Base-by-base conservation (phyloP, 371 early-diverging fungal genomes). In the Massospora cicadina region DNA sequence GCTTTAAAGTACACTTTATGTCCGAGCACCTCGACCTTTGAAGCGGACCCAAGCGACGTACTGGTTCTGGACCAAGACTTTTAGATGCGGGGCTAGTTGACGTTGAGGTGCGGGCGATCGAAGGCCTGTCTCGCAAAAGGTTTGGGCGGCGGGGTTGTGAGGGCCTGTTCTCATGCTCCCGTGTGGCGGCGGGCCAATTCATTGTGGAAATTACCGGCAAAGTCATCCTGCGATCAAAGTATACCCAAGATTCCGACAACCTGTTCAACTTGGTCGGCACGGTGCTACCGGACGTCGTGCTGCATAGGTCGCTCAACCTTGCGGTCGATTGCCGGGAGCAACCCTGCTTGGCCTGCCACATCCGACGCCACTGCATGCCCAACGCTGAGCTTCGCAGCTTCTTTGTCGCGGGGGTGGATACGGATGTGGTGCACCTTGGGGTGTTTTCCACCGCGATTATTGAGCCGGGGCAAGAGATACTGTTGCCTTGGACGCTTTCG, bases 161-260 rank as follows among this genome's bases (percentile, higher is more conserved):
- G 26, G 92, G 88, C 23, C 71, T 89, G n/a, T 89, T 88, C 76
- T 82, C 87, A 1, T 81, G 82, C 53, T 72, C 71, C 24, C 73
- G 77, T 25, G 79, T 90, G 54, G 70, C 77, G 2, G 68, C 74
- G 1, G 72, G 79, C 54, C 72, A 76, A 43, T 87, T 81, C 69
- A 69, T 92, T 31, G 74, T 83, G 68, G 88, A 90, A 63, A 81
- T 84, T 68, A 78, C 77, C 53, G 93, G 93, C 26, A 81, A 84
- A 58, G 75, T 86, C 24, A 66, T 76, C 0, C 73, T 89, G n/a
- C 82, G 83, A 66, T 80, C 81, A 24, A 75, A 74, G 26, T 86
- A 84, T 72, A 84, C 79, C 66, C 71, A 72, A 25, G 77, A 83
- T 33, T 73, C 78, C 1, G 76, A 74, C 53, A 84, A 85, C 69